These are phyloP conservation scores for Zalerion maritima DNA, from an alignment of 495 filamentous ascomycete genomes.

Conservation along the genomic window DNA sequence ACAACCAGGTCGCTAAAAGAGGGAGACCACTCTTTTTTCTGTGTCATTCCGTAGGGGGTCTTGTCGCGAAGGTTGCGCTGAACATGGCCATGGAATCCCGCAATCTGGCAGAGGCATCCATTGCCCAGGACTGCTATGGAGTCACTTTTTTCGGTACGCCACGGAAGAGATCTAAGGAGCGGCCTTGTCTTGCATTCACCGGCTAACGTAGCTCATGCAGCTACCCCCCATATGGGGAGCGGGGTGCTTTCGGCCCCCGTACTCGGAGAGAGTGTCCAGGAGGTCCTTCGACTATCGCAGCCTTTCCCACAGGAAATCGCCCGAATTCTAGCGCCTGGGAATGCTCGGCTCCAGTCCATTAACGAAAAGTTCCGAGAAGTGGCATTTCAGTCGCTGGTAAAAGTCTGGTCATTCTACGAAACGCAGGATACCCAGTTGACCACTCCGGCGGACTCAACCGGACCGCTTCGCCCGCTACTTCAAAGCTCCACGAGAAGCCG, in stretches of 20 bases:
- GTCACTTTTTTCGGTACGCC: conserved; percentile 49
- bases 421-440: conserved; percentile 45
- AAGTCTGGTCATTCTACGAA: conserved; percentile 54
- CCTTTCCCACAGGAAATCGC: conserved; percentile 35
- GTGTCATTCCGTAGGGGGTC: conserved; percentile 50
- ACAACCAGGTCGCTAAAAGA: no score
- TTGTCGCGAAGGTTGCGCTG: conserved; percentile 45
- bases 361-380: conserved; percentile 44
- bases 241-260: conserved; percentile 46
- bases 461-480: conserved; percentile 15
- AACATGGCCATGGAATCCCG: conserved; percentile 30
- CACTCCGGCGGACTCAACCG: conserved; percentile 16
- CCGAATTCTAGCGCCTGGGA: conserved; percentile 34
- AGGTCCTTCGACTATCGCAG: conserved; percentile 38
- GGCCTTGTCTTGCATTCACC: neutral
- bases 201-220: conserved; percentile 15
- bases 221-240: conserved; percentile 49
- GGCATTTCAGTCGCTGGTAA: conserved; percentile 45
- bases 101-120: conserved; percentile 18
- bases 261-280: conserved; percentile 38
- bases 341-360: conserved; percentile 29
- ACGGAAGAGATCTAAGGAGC: conserved; percentile 5
- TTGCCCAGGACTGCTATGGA: conserved; percentile 44
- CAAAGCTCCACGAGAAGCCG: conserved; percentile 11
- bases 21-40: conserved; percentile 51